Evolutionary conservation across 2,329 filamentous ascomycete genomes (phyloP).

Genomic region (Diatrype stigma): DNA sequence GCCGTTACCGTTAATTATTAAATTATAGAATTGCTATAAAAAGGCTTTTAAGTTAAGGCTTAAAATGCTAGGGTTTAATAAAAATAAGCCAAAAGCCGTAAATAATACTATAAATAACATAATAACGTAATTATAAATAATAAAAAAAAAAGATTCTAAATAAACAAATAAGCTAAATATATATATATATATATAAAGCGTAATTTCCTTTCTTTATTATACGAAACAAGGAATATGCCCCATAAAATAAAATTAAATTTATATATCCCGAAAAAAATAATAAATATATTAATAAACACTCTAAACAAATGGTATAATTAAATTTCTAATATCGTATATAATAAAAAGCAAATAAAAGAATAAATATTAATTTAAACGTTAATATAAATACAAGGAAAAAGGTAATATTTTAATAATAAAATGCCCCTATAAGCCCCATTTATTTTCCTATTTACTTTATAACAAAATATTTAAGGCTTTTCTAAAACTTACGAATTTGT

Average conservation of each 20-base stretch:
- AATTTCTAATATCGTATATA: neutral
- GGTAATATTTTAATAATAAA: too few relatives aligned
- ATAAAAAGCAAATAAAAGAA: neutral
- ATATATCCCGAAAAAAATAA: too few relatives aligned
- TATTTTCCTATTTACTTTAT: too few relatives aligned
- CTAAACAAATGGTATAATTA: neutral
- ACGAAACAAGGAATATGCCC: neutral
- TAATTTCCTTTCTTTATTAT: neutral
- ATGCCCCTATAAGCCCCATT: too few relatives aligned
- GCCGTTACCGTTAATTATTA: too few relatives aligned
- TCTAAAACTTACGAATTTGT: neutral
- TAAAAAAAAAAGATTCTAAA: too few relatives aligned
- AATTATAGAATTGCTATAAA: neutral
- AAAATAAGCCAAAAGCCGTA: too few relatives aligned
- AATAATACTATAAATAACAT: too few relatives aligned
- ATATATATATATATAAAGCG: neutral
- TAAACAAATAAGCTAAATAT: too few relatives aligned
- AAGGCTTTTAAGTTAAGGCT: neutral
- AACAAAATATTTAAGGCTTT: neutral
- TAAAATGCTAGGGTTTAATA: too few relatives aligned
- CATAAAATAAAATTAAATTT: neutral
- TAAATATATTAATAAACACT: neutral
- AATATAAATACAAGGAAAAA: neutral
- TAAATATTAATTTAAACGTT: too few relatives aligned
- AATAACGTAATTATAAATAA: too few relatives aligned